Conservation (phyloP, 2,329 filamentous ascomycete genomes). For the Xylaria arbuscula region DNA sequence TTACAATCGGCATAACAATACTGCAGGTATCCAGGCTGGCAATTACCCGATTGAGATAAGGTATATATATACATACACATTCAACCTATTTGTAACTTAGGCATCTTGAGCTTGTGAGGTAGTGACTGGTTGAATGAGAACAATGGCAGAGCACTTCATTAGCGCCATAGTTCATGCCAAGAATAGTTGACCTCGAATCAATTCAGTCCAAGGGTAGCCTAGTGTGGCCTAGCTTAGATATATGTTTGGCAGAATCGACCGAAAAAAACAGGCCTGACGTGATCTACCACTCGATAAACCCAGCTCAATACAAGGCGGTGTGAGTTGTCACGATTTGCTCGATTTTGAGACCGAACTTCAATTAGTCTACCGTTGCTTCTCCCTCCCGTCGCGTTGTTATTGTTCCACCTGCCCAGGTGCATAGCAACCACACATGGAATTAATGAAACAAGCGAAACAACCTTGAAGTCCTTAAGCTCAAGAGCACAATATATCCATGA, state of each 20-base stretch:
- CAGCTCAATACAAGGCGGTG: background rate
- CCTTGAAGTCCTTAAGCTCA: background rate
- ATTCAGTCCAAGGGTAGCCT: background rate
- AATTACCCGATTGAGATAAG: too few relatives aligned
- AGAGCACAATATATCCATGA: background rate
- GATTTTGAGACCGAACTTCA: too few relatives aligned
- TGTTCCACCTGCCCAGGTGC: background rate
- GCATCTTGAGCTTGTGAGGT: too few relatives aligned
- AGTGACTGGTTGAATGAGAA: too few relatives aligned
- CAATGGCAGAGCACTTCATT: background rate
- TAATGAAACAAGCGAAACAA: background rate
- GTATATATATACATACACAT: too few relatives aligned
- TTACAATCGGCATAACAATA: too few relatives aligned
- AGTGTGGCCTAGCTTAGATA: background rate
- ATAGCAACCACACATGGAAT: background rate
- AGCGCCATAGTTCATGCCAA: background rate
- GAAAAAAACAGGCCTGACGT: background rate
- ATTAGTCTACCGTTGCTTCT: background rate
- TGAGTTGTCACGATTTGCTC: background rate
- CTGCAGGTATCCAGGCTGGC: too few relatives aligned
- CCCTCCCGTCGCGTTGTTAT: background rate
- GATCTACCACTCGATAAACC: background rate
- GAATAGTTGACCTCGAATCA: background rate
- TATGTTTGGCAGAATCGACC: constrained; percentile 8
- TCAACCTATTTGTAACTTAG: too few relatives aligned